Base-by-base conservation (phyloP, 2,329 filamentous ascomycete species). In the Fusarium lyarnte region DNA sequence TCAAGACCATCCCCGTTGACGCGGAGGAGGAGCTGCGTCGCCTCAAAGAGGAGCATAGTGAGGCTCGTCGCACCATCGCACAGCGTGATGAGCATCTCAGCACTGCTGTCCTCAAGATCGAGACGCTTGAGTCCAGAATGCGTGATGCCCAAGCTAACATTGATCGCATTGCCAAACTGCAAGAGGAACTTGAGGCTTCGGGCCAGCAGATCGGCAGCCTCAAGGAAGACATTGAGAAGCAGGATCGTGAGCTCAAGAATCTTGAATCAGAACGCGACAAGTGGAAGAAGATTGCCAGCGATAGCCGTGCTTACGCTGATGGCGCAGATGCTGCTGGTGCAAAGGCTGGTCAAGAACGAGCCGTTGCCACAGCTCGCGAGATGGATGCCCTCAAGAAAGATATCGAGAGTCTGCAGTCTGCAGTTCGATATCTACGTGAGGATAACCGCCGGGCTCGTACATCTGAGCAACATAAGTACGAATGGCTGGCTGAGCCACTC, bases 21-120 rank as follows among this genome's bases (percentile, higher is more conserved):
- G 91, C 92, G 1, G 94, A 97, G 78, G 93, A 95, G 77, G 93
- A 97, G 80, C 88, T 98, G 59, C 89, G 92, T 11, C 90, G 91
- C 25, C 85, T 97, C 63, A 94, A 92, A 76, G 93, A 95, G 58
- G 92, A 95, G 74, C 89, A 96, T 73, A 90, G 91, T 73, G 93
- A 95, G 77, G 91, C 92, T 25, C 92, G 93, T 7, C 90, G 92
- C 60, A 87, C 89, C 7, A 87, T 94, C 63, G 90, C 92, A 3
- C 88, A 91, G 71, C 91, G 92, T 70, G 94, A 97, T 73, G 93
- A 95, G 79, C 91, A 92, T 39, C 89, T 97, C 58, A 94, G 97
- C 80, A 95, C 97, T 65, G 88, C 93, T 29, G 89, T 92, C n/a
- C 92, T 98, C 74, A 95, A 96, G 81, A 97, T 98, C 74, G 95